Evolutionary conservation across 2,329 filamentous ascomycete species (phyloP).

Genomic region (Ophiosphaerella korrae): DNA sequence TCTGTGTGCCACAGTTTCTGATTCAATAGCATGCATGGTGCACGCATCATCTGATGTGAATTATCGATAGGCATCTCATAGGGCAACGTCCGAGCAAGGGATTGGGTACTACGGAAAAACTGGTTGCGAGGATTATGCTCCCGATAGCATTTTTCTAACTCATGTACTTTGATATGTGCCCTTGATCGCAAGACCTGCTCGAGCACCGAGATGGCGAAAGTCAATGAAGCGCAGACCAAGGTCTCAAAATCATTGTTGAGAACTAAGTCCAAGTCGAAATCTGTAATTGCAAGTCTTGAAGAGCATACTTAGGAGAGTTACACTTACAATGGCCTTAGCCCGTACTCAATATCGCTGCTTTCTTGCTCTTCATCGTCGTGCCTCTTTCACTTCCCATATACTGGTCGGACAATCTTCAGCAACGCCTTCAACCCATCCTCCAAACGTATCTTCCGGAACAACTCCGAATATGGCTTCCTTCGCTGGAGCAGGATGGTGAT

Average conservation of each 20-base stretch:
- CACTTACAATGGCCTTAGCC: background rate
- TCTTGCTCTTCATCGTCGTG: slow-evolving; percentile 5
- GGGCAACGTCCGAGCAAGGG: too few species aligned
- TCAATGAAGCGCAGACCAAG: background rate
- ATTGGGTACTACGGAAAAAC: too few species aligned
- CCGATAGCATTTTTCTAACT: too few species aligned
- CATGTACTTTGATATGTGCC: too few species aligned
- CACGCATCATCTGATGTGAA: background rate
- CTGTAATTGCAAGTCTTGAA: background rate
- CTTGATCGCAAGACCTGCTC: background rate
- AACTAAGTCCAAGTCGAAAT: background rate
- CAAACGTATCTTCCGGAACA: slow-evolving; percentile 4
- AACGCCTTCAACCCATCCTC: background rate
- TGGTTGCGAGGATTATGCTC: too few species aligned
- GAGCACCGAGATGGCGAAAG: slow-evolving; percentile 1
- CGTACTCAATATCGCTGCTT: background rate
- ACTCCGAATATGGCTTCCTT: slow-evolving; percentile 12
- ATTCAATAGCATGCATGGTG: background rate
- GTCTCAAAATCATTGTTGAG: background rate
- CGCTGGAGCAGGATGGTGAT: background rate
- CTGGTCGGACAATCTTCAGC: background rate
- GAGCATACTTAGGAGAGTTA: background rate
- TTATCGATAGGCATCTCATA: too few species aligned
- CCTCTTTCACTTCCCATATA: slow-evolving; percentile 12
- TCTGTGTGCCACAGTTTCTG: background rate